Evolutionary conservation across 2,329 filamentous ascomycete genomes (phyloP).

Genomic region (Fonsecaea erecta): DNA sequence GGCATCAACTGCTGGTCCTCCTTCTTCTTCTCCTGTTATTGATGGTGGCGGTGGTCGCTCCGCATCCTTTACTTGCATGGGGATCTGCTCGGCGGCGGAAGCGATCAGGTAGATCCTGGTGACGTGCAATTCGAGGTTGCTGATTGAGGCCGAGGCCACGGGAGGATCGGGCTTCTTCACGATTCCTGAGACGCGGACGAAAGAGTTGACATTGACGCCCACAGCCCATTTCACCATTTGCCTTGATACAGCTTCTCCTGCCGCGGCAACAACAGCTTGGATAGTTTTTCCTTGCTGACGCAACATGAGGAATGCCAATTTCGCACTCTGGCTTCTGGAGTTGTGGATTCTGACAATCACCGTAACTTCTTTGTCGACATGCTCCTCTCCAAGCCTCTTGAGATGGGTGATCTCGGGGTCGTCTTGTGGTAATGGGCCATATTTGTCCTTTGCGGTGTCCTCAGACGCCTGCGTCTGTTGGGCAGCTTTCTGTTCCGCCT

Average conservation of each 20-base stretch:
- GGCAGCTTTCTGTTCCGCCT: conserved; percentile 50
- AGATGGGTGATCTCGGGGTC: conserved; percentile 64
- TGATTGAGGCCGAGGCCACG: conserved; percentile 83
- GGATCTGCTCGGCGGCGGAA: conserved; percentile 63
- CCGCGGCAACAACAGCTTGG: conserved; percentile 76
- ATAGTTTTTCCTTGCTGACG: conserved; percentile 78
- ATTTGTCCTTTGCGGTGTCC: conserved; percentile 74
- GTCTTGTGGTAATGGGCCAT: conserved; percentile 69
- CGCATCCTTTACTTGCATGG: conserved; percentile 63
- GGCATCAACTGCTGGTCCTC: conserved; percentile 52
- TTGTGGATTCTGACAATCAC: conserved; percentile 86
- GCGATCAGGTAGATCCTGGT: conserved; percentile 81
- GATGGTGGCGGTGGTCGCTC: conserved; percentile 52
- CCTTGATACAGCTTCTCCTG: conserved; percentile 64
- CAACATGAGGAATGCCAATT: conserved; percentile 88
- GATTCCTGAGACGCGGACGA: conserved; percentile 77
- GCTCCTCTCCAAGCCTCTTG: conserved; percentile 63
- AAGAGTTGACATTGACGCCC: conserved; percentile 76
- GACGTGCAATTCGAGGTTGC: conserved; percentile 83
- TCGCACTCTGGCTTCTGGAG: conserved; percentile 82
- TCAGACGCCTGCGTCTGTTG: conserved; percentile 35
- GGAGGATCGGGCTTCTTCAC: conserved; percentile 83
- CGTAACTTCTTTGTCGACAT: conserved; percentile 72
- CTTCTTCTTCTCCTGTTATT: conserved; percentile 49
- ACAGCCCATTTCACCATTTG: conserved; percentile 96